These are phyloP conservation scores for Phialophora tarda DNA, from an alignment of 2,329 filamentous ascomycete species.

Conservation along the genomic window DNA sequence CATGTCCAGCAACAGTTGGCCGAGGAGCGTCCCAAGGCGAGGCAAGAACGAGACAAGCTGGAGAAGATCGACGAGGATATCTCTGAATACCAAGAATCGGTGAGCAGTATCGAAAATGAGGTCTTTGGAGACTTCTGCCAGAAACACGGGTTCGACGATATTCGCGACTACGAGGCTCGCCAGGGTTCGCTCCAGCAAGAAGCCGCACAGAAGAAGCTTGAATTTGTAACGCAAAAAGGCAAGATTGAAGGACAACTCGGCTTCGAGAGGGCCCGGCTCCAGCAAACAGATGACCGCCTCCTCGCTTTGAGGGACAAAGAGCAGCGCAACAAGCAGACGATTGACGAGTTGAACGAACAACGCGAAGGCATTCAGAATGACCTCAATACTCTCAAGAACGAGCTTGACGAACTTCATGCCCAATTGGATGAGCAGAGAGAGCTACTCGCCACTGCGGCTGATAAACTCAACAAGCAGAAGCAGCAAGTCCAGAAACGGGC, in stretches of 20 bases:
- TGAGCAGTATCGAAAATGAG: conserved; percentile 83
- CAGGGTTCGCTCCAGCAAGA: conserved; percentile 93
- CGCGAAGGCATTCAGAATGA: conserved; percentile 76
- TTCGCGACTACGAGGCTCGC: conserved; percentile 90
- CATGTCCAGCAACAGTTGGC: conserved; percentile 74
- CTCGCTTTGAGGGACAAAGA: conserved; percentile 70
- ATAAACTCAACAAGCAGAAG: conserved; percentile 78
- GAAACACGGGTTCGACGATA: conserved; percentile 82
- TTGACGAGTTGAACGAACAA: conserved; percentile 72
- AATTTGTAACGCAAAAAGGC: conserved; percentile 79
- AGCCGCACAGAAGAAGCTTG: conserved; percentile 80
- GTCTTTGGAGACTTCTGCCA: conserved; percentile 86
- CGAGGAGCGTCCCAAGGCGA: conserved; percentile 77
- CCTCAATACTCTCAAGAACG: conserved; percentile 73
- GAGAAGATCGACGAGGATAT: conserved; percentile 65
- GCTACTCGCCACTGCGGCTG: conserved; percentile 70
- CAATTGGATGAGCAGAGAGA: conserved; percentile 71
- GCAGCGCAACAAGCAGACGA: conserved; percentile 69
- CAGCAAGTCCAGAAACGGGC: conserved; percentile 81
- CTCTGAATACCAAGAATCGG: conserved; percentile 64
- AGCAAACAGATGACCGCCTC: conserved; percentile 72
- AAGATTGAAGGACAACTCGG: conserved; percentile 65
- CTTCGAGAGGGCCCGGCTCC: conserved; percentile 73
- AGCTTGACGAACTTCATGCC: conserved; percentile 76
- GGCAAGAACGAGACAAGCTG: conserved; percentile 72